These are phyloP conservation scores for Persicaria maculosa DNA, from an alignment of 148 eudicot genomes.

Conservation along the genomic window DNA sequence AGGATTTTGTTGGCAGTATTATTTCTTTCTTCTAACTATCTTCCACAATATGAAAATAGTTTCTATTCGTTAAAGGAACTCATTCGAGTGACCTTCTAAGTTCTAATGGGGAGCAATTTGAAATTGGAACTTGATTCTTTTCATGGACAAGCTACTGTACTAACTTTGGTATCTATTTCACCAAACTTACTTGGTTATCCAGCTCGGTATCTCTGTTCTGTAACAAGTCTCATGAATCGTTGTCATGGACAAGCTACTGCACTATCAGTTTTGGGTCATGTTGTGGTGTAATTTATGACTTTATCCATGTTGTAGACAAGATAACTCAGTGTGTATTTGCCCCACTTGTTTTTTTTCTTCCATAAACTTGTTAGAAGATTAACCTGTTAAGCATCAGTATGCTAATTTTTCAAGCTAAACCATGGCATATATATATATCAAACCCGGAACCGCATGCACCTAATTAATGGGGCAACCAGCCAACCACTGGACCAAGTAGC, in stretches of 20 bases:
- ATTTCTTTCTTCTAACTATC: not conserved
- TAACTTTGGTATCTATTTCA: constrained; percentile 74
- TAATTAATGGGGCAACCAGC: too few relatives aligned
- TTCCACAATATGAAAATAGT: not conserved
- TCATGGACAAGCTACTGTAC: constrained; percentile 83
- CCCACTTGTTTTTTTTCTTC: not conserved
- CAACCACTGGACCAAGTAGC: too few relatives aligned
- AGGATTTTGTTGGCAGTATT: not conserved
- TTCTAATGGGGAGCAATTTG: constrained; percentile 75
- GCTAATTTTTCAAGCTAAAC: not conserved
- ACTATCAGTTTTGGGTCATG: not conserved
- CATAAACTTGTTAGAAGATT: not conserved
- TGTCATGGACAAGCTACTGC: not conserved
- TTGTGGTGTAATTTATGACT: not conserved
- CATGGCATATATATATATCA: too few relatives aligned
- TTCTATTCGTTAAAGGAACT: not conserved
- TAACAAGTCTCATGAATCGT: not conserved
- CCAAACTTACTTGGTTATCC: constrained; percentile 96
- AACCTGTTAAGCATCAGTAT: not conserved
- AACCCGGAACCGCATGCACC: too few relatives aligned
- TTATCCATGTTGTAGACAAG: not conserved
- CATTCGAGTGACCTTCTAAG: constrained; percentile 14
- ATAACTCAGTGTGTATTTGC: not conserved
- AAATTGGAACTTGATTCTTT: constrained; percentile 73
- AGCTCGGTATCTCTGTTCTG: constrained; percentile 46